phyloP scores from a whole-genome alignment of 2,329 filamentous ascomycete species.

The Zymoseptoria brevis region DNA sequence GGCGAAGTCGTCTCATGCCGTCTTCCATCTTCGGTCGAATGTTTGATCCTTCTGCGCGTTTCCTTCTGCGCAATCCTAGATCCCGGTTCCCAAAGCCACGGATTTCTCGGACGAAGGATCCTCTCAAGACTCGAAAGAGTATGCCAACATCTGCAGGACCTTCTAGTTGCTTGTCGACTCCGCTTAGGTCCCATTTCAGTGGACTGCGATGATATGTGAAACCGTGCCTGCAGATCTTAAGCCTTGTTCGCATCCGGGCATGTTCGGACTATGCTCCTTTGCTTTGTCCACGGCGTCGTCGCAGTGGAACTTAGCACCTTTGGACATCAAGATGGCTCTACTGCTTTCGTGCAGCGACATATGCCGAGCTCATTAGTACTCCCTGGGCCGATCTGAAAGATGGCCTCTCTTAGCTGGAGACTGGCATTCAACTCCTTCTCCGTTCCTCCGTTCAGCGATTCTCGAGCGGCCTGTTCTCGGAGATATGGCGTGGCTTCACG shows the following conservation, averaged over 20 bases:
- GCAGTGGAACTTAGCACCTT: neutral
- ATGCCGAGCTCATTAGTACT: neutral
- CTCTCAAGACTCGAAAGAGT: neutral
- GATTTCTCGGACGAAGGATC: neutral
- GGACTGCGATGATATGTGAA: neutral
- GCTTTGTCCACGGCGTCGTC: neutral
- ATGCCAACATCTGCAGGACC: neutral
- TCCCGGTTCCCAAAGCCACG: neutral
- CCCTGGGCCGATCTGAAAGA: neutral
- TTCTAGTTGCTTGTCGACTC: neutral
- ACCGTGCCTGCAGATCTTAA: neutral
- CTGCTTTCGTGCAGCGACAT: neutral
- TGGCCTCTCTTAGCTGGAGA: no score
- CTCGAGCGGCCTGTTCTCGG: neutral
- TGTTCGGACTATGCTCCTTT: neutral
- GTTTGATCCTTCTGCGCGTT: neutral
- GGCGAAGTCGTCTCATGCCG: no score
- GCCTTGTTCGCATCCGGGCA: neutral
- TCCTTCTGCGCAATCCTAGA: neutral
- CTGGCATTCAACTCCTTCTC: neutral
- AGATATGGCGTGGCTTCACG: neutral
- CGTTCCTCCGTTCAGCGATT: neutral
- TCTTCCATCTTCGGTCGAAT: no score
- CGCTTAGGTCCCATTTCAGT: neutral
- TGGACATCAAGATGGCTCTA: neutral